Evolutionary conservation across 192 early-diverging fungal genomes (phyloP).

Genomic region (Phlyctochytrium arcticum): DNA sequence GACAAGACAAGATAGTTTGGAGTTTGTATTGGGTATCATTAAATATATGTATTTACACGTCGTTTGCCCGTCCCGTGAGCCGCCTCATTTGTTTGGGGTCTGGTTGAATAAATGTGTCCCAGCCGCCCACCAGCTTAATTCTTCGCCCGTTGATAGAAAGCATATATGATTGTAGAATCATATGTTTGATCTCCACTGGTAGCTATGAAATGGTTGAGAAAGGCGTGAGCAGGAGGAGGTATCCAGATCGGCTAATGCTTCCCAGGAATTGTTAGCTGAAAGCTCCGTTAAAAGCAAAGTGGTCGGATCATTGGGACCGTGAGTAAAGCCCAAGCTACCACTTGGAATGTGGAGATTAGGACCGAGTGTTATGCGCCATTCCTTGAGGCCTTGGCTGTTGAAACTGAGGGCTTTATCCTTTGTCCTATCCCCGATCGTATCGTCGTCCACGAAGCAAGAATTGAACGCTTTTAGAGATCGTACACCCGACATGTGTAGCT

Average conservation of each 20-base stretch:
- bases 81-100: background rate
- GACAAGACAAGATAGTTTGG: no score
- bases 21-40: no score
- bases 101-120: background rate
- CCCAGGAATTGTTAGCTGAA: background rate
- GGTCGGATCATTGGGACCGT: background rate
- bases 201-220: no score
- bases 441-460: background rate
- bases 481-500: conserved; percentile 8
- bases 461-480: background rate
- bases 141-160: background rate
- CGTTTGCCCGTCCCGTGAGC: no score
- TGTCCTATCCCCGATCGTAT: background rate
- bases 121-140: background rate
- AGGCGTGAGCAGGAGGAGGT: no score
- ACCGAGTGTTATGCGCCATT: background rate
- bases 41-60: no score
- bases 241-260: background rate
- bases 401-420: conserved; percentile 11
- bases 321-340: background rate
- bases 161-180: background rate
- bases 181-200: background rate
- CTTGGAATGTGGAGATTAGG: background rate
- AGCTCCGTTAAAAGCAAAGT: conserved; percentile 1
- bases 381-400: background rate